Evolutionary conservation across 2,329 filamentous ascomycete genomes (phyloP).

Genomic region (Cladosporium sp.): DNA sequence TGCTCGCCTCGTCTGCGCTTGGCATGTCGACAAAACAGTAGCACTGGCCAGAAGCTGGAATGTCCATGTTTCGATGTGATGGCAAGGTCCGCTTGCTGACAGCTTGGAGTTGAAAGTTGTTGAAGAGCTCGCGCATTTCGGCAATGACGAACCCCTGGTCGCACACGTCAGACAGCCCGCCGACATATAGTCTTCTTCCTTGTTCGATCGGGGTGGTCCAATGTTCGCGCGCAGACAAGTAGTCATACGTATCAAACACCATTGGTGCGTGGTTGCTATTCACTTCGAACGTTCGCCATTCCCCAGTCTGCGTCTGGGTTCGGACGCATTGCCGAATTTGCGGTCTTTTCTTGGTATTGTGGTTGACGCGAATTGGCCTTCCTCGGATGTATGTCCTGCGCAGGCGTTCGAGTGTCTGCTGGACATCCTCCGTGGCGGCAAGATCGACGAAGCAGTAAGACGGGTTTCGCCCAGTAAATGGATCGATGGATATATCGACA

Average conservation of each 20-base stretch:
- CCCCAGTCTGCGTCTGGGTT: neutral
- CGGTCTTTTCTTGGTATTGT: slow-evolving; percentile 18
- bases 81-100: slow-evolving; percentile 42
- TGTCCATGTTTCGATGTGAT: slow-evolving; percentile 8
- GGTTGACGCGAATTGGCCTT: slow-evolving; percentile 58
- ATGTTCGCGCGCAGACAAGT: slow-evolving; percentile 36
- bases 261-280: neutral
- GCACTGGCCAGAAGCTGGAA: slow-evolving; percentile 17
- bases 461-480: slow-evolving; percentile 64
- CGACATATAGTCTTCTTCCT: slow-evolving; percentile 44
- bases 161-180: slow-evolving; percentile 42
- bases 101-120: slow-evolving; percentile 41
- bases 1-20: slow-evolving; percentile 23
- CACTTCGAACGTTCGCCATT: neutral
- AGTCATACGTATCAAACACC: slow-evolving; percentile 41
- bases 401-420: slow-evolving; percentile 54
- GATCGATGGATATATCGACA: slow-evolving; percentile 66
- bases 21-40: slow-evolving; percentile 31
- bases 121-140: slow-evolving; percentile 43
- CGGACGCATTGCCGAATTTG: neutral
- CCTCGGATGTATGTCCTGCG: slow-evolving; percentile 53
- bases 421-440: slow-evolving; percentile 52
- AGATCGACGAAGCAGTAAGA: slow-evolving; percentile 75
- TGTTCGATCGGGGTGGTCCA: slow-evolving; percentile 30
- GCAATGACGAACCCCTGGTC: slow-evolving; percentile 39